Conservation (phyloP, 768 basidiomycete species). For the Phanerodontia chrysosporium region DNA sequence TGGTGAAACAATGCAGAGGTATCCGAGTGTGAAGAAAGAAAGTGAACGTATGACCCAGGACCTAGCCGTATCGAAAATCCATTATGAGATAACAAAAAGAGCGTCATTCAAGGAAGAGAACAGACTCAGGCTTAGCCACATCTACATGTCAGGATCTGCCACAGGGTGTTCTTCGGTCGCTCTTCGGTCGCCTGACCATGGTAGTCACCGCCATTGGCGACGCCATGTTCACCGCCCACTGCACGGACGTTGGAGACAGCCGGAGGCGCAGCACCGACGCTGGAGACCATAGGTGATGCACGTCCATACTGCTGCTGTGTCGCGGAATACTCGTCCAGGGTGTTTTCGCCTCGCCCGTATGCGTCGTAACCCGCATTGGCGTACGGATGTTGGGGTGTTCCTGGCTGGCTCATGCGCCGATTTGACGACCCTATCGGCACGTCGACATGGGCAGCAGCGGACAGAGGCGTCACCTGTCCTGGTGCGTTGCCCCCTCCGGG, state of each 20-base stretch:
- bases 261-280: constrained; percentile 61
- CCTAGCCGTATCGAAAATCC: not conserved
- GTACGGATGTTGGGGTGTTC: constrained; percentile 61
- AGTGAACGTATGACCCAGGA: constrained; percentile 9
- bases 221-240: constrained; percentile 62
- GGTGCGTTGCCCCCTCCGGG: constrained; percentile 45
- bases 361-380: constrained; percentile 67
- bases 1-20: constrained; percentile 11
- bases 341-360: constrained; percentile 24
- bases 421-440: constrained; percentile 59
- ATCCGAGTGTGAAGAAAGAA: constrained; percentile 13
- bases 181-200: constrained; percentile 53
- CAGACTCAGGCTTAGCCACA: constrained; percentile 46
- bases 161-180: constrained; percentile 49
- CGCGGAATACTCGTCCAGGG: constrained; percentile 54
- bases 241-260: constrained; percentile 73
- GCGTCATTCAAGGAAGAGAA: constrained; percentile 13
- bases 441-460: constrained; percentile 70
- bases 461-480: constrained; percentile 66
- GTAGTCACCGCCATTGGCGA: constrained; percentile 57
- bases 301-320: constrained; percentile 63
- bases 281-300: constrained; percentile 78
- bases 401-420: constrained; percentile 38
- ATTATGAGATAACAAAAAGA: constrained; percentile 1
- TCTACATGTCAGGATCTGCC: constrained; percentile 74